Base-by-base conservation (phyloP, 495 filamentous ascomycete species). In the Xylona heveae region DNA sequence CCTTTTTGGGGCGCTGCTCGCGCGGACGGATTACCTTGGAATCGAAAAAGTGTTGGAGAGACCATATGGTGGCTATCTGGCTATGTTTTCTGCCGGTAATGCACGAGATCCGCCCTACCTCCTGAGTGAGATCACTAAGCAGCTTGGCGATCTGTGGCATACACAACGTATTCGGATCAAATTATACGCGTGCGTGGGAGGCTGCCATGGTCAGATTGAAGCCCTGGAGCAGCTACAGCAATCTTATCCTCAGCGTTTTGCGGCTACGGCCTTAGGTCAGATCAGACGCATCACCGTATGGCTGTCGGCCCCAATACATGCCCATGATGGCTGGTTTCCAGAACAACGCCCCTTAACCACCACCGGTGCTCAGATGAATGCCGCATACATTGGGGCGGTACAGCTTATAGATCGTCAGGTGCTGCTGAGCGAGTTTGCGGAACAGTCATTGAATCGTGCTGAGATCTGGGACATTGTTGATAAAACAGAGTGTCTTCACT, bases 11-110 rank as follows among this genome's bases (percentile, higher is more conserved):
- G 51, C 55, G 3, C 30, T 62, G 6, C 28, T 61, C 24, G 53
- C 57, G 3, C 36, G 43, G 9, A 30, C 33, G 2, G 51, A 46
- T 0, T 62, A 63, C 38, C 36, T 38, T 4, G 60, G 59, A 0
- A 60, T 64, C 27, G 52, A 57, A 33, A 51, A 57, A 24, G 51
- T 61, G 0, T 54, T 50, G 20, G 55, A 62, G 30, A 38, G 52
- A 15, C 36, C 31, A 5, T 61, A 61, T 18, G 58, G 57, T 8
- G 59, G 58, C 3, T 62, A 52, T 27, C 36, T 63, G 4, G 27
- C 37, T 6, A 51, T 39, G 34, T 61, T 61, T 34, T 43, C 46
- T n/a, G 27, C 47, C 15, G 55, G 53, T 0, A 47, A 35, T 13
- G 45, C 36, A 2, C 48, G 44, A 22, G 39, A 45, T 1, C 54